Conservation (phyloP, 2,329 filamentous ascomycete genomes). For the Beauveria asiatica region DNA sequence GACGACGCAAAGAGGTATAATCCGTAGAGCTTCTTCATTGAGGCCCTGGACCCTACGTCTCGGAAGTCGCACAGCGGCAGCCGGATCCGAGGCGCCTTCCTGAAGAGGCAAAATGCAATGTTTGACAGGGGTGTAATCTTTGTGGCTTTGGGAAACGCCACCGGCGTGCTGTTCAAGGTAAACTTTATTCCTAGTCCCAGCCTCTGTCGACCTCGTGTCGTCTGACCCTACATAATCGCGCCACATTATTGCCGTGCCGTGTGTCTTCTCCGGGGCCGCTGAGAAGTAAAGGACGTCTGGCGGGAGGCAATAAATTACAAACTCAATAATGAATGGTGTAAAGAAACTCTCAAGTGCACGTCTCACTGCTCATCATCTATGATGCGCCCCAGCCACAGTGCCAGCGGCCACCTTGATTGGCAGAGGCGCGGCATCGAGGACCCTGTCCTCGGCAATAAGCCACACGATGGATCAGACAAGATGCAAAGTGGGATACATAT, state of each 20-base stretch:
- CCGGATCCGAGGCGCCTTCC: slow-evolving; percentile 3
- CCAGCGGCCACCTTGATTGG: background rate
- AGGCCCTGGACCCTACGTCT: background rate
- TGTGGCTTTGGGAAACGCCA: slow-evolving; percentile 1
- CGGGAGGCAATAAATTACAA: too few relatives aligned
- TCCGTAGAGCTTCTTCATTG: background rate
- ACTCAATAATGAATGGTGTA: background rate
- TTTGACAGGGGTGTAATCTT: background rate
- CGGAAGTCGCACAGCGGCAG: background rate
- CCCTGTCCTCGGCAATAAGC: background rate
- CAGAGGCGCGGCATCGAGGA: background rate
- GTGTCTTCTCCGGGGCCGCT: background rate
- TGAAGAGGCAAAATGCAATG: background rate
- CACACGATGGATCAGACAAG: slow-evolving; percentile 5
- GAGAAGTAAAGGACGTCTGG: background rate
- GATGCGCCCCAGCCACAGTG: background rate
- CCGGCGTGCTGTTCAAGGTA: background rate
- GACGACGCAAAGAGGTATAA: background rate
- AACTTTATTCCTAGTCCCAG: background rate
- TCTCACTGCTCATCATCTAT: slow-evolving; percentile 1
- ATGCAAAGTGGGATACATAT: slow-evolving; percentile 3
- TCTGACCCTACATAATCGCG: background rate
- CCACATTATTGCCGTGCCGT: background rate
- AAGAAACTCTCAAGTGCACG: background rate
- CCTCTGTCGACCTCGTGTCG: background rate